Conservation (phyloP, 768 basidiomycete species). For the Trametes elegans region DNA sequence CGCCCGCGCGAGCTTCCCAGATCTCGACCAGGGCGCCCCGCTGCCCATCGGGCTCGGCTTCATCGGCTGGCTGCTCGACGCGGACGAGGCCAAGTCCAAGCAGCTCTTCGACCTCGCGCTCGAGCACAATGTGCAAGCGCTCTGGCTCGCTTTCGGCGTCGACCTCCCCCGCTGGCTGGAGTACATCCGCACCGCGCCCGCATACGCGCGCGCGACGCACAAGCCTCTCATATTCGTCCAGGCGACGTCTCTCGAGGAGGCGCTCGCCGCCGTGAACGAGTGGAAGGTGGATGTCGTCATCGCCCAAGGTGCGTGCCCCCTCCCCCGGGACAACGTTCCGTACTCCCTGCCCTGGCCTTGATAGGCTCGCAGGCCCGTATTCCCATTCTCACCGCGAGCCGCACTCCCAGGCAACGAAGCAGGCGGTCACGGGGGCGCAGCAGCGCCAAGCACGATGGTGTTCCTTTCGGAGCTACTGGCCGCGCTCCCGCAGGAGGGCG, state of each 20-base stretch:
- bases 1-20: constrained; percentile 40
- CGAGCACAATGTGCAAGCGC: constrained; percentile 53
- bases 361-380: background rate
- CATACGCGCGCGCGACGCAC: constrained; percentile 35
- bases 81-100: constrained; percentile 36
- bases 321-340: background rate
- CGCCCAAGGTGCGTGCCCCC: constrained; percentile 62
- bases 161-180: constrained; percentile 59
- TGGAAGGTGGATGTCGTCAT: constrained; percentile 76
- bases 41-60: constrained; percentile 74
- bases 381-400: background rate
- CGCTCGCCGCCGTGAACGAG: constrained; percentile 54
- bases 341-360: background rate
- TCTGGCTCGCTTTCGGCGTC: constrained; percentile 76
- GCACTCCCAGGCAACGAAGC: constrained; percentile 62
- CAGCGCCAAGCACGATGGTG: constrained; percentile 58
- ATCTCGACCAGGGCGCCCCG: constrained; percentile 26
- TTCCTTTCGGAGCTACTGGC: constrained; percentile 56
- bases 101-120: constrained; percentile 50
- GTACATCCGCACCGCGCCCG: constrained; percentile 55
- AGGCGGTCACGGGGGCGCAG: constrained; percentile 68
- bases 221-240: constrained; percentile 62
- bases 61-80: constrained; percentile 69
- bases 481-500: constrained; percentile 36
- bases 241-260: constrained; percentile 59